These are phyloP conservation scores for Gossypium schwendimanii DNA, from an alignment of 441 rosid genomes.

Conservation along the genomic window DNA sequence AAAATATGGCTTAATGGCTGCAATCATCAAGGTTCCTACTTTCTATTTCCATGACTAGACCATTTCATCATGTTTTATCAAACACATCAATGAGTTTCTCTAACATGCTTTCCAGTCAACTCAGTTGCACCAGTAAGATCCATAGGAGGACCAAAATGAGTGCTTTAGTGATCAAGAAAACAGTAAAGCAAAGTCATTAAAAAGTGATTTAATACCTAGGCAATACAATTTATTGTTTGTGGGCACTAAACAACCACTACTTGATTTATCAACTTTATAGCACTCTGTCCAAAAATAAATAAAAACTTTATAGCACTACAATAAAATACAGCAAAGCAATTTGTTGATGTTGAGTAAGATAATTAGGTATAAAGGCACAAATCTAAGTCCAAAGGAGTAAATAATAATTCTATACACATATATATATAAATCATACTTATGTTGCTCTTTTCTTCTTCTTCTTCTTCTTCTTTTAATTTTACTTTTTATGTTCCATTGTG, in stretches of 20 bases:
- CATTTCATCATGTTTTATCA: background rate
- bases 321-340: background rate
- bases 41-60: background rate
- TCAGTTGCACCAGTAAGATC: background rate
- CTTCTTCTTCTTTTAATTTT: no score
- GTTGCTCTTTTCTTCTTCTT: background rate
- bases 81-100: background rate
- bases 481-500: no score
- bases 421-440: background rate
- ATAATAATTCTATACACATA: background rate
- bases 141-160: background rate
- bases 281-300: no score
- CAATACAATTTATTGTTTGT: background rate
- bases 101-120: background rate
- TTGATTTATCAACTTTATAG: slow-evolving; percentile 1
- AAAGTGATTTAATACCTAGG: background rate
- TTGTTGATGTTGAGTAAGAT: background rate
- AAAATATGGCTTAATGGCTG: background rate
- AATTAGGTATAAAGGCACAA: background rate
- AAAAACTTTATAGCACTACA: background rate
- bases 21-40: slow-evolving; percentile 8
- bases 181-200: background rate
- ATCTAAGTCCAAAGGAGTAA: slow-evolving; percentile 2
- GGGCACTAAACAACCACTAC: background rate
- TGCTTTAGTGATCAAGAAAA: background rate